Conservation (phyloP, 129 eudicot species). For the Flaveria trinervia region DNA sequence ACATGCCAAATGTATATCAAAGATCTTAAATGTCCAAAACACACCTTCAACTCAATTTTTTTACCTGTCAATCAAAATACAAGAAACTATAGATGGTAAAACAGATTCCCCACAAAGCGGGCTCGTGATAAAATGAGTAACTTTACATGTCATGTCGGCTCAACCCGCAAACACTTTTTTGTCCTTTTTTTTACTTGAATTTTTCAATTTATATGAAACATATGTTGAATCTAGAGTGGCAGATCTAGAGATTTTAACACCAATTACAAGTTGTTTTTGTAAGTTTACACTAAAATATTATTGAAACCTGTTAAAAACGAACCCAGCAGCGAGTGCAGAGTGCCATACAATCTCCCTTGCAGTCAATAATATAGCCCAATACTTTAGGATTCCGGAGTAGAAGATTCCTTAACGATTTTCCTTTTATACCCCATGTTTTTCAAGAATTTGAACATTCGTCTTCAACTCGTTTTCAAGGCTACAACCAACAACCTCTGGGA, state of each 20-base stretch:
- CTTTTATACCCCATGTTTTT: conserved; percentile 83
- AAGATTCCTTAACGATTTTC: conserved; percentile 67
- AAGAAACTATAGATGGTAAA: too few species aligned
- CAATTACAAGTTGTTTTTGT: background rate
- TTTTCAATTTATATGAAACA: too few species aligned
- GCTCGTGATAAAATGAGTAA: background rate
- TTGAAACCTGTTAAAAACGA: conserved; percentile 53
- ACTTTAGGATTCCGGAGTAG: conserved; percentile 87
- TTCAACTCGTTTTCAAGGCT: conserved; percentile 75
- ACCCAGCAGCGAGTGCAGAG: conserved; percentile 98
- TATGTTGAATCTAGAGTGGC: too few species aligned
- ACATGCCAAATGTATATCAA: conserved; percentile 9
- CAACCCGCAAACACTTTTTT: background rate
- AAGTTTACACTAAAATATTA: background rate
- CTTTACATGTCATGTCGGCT: background rate
- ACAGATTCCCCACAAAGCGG: too few species aligned
- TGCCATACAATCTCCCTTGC: conserved; percentile 96
- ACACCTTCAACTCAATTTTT: background rate
- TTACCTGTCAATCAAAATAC: background rate
- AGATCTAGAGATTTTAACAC: too few species aligned
- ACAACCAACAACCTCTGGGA: conserved; percentile 94
- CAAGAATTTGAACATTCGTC: conserved; percentile 61
- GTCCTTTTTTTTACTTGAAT: background rate
- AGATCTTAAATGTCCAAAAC: background rate
- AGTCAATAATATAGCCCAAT: conserved; percentile 83